These are phyloP conservation scores for Phycomyces blakesleeanus DNA, from an alignment of 192 early-diverging fungal species.

Conservation along the genomic window DNA sequence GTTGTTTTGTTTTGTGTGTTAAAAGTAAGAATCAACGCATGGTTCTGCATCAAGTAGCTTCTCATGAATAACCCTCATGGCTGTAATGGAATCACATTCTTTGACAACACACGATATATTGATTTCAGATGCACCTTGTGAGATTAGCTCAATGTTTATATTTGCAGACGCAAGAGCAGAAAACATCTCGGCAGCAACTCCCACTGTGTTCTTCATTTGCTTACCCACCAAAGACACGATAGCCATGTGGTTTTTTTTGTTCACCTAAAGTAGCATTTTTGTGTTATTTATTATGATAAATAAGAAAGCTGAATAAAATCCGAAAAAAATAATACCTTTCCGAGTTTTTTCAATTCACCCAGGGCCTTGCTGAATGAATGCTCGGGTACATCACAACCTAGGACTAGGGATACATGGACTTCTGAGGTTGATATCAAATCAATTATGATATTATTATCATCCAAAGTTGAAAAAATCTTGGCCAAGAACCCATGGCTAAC, in stretches of 20 bases:
- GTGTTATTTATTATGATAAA: slow-evolving; percentile 25
- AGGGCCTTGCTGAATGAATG: slow-evolving; percentile 56
- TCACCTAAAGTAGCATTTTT: slow-evolving; percentile 37
- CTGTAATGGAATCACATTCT: slow-evolving; percentile 52
- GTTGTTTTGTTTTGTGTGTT: background rate
- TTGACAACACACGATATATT: slow-evolving; percentile 90
- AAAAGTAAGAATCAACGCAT: background rate
- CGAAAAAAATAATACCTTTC: slow-evolving; percentile 23
- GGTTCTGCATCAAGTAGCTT: slow-evolving; percentile 39
- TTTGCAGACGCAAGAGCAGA: slow-evolving; percentile 66
- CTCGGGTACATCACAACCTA: slow-evolving; percentile 46
- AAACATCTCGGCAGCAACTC: slow-evolving; percentile 84
- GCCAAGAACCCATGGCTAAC: slow-evolving; percentile 90
- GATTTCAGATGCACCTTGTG: slow-evolving; percentile 89
- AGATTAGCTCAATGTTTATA: slow-evolving; percentile 94
- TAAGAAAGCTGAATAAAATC: background rate
- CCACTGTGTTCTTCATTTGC: slow-evolving; percentile 88
- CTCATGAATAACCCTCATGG: slow-evolving; percentile 79
- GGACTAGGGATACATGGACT: slow-evolving; percentile 82
- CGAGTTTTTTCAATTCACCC: slow-evolving; percentile 63
- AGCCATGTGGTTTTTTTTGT: slow-evolving; percentile 63
- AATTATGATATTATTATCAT: slow-evolving; percentile 75
- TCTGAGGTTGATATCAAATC: slow-evolving; percentile 84
- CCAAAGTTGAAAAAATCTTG: slow-evolving; percentile 80
- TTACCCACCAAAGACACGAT: slow-evolving; percentile 87